A percentile compares a stretch with the other conserved stretches of the same genome.
Conservation (phyloP, 805 yeast species). For the Candida boleticola region DNA sequence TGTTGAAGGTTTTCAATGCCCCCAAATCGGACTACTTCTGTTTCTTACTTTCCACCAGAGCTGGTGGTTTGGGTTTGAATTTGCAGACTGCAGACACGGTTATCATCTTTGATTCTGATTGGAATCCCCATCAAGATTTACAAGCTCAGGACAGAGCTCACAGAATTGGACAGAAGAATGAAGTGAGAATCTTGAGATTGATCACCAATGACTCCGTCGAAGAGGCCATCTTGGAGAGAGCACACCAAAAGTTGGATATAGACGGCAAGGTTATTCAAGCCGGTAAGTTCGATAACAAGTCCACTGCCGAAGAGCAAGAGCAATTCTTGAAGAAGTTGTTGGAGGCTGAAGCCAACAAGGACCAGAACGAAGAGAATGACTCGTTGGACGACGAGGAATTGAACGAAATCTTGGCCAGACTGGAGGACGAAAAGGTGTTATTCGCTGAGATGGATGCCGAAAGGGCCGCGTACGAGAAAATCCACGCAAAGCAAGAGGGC, state of each 20-base stretch:
- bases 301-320: conserved; percentile 85
- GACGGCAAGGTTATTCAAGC: conserved; percentile 91
- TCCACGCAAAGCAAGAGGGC: conserved; percentile 21
- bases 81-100: conserved; percentile 88
- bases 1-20: conserved; percentile 73
- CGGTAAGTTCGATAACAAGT: conserved; percentile 84
- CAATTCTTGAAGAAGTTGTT: conserved; percentile 68
- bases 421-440: conserved; percentile 55
- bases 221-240: conserved; percentile 78
- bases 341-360: conserved; percentile 64
- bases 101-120: conserved; percentile 81
- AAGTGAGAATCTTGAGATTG: conserved; percentile 75
- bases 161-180: conserved; percentile 87
- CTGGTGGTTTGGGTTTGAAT: conserved; percentile 86
- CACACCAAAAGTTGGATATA: conserved; percentile 78
- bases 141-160: conserved; percentile 92
- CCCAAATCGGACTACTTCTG: conserved; percentile 76
- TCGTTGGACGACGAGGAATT: conserved; percentile 67
- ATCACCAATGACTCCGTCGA: conserved; percentile 82
- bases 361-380: conserved; percentile 52
- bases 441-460: conserved; percentile 63
- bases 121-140: conserved; percentile 91
- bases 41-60: conserved; percentile 78
- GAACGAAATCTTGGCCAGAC: conserved; percentile 69
- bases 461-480: conserved; percentile 39